phyloP scores from a whole-genome alignment of 768 basidiomycete species.

The Dendrothele bispora region DNA sequence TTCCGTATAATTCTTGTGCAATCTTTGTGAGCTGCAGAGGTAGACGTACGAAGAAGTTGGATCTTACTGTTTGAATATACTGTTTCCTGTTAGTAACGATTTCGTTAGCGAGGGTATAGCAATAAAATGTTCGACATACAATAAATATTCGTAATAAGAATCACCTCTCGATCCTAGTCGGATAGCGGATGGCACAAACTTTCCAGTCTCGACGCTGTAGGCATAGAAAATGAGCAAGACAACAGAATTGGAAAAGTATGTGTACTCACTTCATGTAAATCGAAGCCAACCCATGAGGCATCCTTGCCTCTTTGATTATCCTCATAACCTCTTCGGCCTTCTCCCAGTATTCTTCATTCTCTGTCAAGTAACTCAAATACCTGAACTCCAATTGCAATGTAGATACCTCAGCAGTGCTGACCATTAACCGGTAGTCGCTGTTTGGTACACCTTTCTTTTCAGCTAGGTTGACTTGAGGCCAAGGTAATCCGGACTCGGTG shows the following conservation, averaged over 20 bases:
- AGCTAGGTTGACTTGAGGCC: conserved; percentile 60
- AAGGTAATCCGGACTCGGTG: conserved; percentile 66
- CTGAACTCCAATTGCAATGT: conserved; percentile 77
- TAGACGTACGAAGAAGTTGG: conserved; percentile 40
- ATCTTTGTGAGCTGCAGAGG: not conserved
- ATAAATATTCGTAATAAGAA: conserved; percentile 76
- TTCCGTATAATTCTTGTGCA: not conserved
- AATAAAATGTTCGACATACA: conserved; percentile 38
- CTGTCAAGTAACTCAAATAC: conserved; percentile 65
- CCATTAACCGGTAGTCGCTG: conserved; percentile 43
- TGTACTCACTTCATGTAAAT: conserved; percentile 65
- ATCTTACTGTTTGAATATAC: conserved; percentile 58
- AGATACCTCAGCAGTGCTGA: conserved; percentile 68
- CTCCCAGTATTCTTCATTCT: conserved; percentile 64
- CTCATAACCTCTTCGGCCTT: conserved; percentile 66
- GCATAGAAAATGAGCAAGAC: not conserved
- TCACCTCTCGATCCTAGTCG: conserved; percentile 78
- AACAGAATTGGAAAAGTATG: not conserved
- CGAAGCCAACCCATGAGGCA: conserved; percentile 59
- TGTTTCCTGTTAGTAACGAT: conserved; percentile 42
- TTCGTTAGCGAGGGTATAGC: not conserved
- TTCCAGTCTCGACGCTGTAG: conserved; percentile 18
- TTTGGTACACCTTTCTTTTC: conserved; percentile 50
- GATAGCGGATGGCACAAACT: conserved; percentile 49
- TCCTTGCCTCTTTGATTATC: conserved; percentile 49